A percentile compares a stretch with the other conserved stretches of the same genome.
These are phyloP conservation scores for Cladochytrium replicatum DNA, from an alignment of 192 early-diverging fungal species.

Conservation along the genomic window DNA sequence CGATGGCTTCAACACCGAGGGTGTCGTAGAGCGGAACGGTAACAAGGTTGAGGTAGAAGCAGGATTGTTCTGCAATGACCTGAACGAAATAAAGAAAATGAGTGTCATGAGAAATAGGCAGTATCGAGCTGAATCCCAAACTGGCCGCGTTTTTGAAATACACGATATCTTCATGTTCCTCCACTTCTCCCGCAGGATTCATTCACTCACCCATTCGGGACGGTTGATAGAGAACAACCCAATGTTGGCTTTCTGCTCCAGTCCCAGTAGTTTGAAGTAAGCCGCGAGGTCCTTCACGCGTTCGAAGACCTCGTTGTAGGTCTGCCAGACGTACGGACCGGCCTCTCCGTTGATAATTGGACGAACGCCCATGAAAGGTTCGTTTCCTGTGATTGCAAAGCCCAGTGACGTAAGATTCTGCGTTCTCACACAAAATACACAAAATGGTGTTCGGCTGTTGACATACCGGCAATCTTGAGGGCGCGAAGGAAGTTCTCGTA, in stretches of 20 bases:
- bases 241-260: constrained; percentile 28
- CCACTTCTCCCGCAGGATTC: no score
- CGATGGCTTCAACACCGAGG: constrained; percentile 52
- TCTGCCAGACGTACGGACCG: constrained; percentile 60
- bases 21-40: constrained; percentile 74
- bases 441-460: constrained; percentile 11
- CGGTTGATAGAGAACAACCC: constrained; percentile 70
- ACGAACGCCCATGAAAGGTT: constrained; percentile 55
- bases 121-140: no score
- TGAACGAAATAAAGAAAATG: no score
- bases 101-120: no score
- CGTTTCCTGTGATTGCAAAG: constrained; percentile 23
- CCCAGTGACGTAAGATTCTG: background rate
- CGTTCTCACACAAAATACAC: no score
- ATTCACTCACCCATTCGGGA: constrained; percentile 78
- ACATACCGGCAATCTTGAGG: constrained; percentile 45
- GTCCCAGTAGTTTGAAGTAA: constrained; percentile 32
- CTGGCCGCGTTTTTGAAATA: no score
- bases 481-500: constrained; percentile 72
- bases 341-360: constrained; percentile 46
- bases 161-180: no score
- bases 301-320: constrained; percentile 46
- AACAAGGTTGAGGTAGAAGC: constrained; percentile 46
- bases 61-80: constrained; percentile 49
- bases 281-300: constrained; percentile 50